Conservation (phyloP, 129 eudicot genomes). For the Scalesia atractyloides region DNA sequence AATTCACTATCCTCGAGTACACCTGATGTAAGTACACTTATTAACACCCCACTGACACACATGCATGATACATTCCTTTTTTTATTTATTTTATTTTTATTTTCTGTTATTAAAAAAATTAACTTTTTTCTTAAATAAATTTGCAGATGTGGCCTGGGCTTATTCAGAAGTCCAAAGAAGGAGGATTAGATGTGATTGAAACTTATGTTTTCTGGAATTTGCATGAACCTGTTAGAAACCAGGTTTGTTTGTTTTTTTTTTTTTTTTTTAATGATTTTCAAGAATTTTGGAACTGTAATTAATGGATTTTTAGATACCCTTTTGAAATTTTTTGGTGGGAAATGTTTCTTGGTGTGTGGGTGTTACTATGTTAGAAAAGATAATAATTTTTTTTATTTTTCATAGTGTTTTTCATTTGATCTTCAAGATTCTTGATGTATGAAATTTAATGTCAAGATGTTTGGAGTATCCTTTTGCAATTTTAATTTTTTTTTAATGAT, state of each 20-base stretch:
- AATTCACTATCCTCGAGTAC: constrained; percentile 98
- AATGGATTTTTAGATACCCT: constrained; percentile 8
- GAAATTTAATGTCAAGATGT: no score
- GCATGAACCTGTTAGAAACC: constrained; percentile 87
- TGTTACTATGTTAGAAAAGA: neutral
- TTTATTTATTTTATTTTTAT: no score
- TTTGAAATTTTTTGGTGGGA: neutral
- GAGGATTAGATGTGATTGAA: constrained; percentile 91
- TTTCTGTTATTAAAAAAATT: neutral
- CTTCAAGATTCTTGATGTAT: neutral
- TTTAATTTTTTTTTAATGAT: no score
- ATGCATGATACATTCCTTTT: neutral
- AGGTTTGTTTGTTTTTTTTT: constrained; percentile 42
- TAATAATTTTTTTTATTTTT: neutral
- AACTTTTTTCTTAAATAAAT: constrained; percentile 1
- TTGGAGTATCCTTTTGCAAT: no score
- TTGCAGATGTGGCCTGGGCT: constrained; percentile 98
- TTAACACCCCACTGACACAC: neutral
- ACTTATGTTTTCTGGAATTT: constrained; percentile 96
- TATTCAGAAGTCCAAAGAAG: constrained; percentile 96
- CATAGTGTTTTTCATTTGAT: neutral
- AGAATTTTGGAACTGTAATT: constrained; percentile 15
- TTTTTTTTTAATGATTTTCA: neutral
- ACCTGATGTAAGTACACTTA: constrained; percentile 57
- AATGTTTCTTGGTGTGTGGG: constrained; percentile 7